Evolutionary conservation across 805 yeast species (phyloP), one percentile per base, ranked within the genome.

Genomic region (Candida argentea): DNA sequence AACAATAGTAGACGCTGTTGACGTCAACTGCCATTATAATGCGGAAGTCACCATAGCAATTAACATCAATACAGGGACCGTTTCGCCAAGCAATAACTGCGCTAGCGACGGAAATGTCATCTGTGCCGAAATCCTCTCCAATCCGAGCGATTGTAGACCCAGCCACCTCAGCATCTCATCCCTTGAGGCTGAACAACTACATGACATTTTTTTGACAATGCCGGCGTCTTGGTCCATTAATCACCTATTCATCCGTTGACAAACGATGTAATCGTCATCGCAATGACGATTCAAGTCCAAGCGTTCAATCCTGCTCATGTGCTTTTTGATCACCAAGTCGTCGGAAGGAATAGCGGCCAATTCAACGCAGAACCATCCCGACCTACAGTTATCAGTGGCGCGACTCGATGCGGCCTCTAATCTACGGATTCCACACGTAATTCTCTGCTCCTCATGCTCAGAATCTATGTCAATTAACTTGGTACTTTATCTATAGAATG

Each of bases 61-160:
- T 51, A 20, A 48, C 61, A 18, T 60, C 60, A 27, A 58, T 37
- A 33, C 50, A 45, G 12, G 69, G 69, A 14, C 87, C 86, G 5
- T 35, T 39, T 7, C 31, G 27, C 42, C 42, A 37, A 6, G 42
- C 32, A 18, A 83, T 73, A 23, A 95, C 95, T 9, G 95, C 95
- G 51, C 85, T 85, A 42, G 93, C 93, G 26, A 85, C 91, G 44
- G 82, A 78, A 16, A 83, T 60, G 52, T 85, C 94, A 39, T 85
- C 72, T 36, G 72, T 71, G 31, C 89, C 91, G 49, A 85, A 84
- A 46, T 83, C 93, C 34, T 54, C 38, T 37, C 62, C 69, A 36
- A 75, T 72, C 49, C 63, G 65, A 20, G 45, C 49, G 28, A 78
- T 58, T 10, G 70, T 62, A 11, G 84, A 81, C 25, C 94, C 94